Base-by-base conservation (phyloP, 305 asterid species). In the Coffea humblotiana region DNA sequence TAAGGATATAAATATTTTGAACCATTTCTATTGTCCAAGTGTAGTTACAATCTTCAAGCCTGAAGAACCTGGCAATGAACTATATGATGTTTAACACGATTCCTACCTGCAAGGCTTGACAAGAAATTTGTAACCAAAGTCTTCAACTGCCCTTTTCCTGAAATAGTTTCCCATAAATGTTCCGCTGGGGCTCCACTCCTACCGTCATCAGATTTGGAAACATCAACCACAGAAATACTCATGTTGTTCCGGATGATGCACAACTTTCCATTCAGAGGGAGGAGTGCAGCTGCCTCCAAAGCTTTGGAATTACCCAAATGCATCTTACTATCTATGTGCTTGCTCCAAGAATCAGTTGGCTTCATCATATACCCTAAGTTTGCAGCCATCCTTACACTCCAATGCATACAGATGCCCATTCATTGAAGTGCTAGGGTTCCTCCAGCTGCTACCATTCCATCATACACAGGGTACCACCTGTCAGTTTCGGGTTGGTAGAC, bases 341-440 rank as follows among this genome's bases (percentile, higher is more conserved):
- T 89, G 84, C 82, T 82, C 95, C 95, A 91, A 65, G 95, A 86
- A 69, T 87, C 85, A 13, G 89, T 81, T 13, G 86, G 86, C 79
- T 82, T 86, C 90, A 32, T 91, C 91, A 48, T 91, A 91, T 21
- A 87, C 81, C 79, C 89, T 78, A 9, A 89, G 88, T 78, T 87
- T 91, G 85, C 95, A 91, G 32, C 95, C 95, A 65, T 91, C 95
- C 78, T 85, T 87, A 83, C 95, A 89, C 37, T 91, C 93, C 69
- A 87, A 70, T 43, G 89, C 90, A 47, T 87, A 89, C 8, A 91
- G 87, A 73, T 79, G 85, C 19, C 91, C 92, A 5, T 88, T 81
- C 18, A 91, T 77, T 13, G 92, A 63, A 8, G 91, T 81, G 78
- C 93, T 87, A 0, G 95, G 95, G 79, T 85, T 90, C 81, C 93